A percentile compares a stretch with the other conserved stretches of the same genome.
Conservation (phyloP, 2,329 filamentous ascomycete species). For the Cucurbitaria berberidis region DNA sequence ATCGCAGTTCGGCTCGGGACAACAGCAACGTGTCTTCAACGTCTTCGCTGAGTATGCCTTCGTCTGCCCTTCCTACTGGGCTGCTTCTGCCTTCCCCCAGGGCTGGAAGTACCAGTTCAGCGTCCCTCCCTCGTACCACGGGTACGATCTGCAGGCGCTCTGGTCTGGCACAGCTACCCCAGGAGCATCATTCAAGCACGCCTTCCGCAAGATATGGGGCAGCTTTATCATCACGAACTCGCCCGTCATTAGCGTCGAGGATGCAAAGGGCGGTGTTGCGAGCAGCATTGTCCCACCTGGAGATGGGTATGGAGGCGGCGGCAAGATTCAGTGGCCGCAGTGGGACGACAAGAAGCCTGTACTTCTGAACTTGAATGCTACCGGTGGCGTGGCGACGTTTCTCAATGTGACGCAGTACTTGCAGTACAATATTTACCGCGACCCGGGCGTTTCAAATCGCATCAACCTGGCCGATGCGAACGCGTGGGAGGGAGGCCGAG, state of each 20-base stretch:
- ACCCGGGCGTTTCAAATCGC: constrained; percentile 41
- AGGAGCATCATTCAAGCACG: constrained; percentile 37
- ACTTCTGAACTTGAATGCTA: constrained; percentile 39
- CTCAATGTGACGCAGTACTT: constrained; percentile 29
- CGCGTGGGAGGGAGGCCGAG: constrained; percentile 42
- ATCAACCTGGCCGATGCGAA: constrained; percentile 35
- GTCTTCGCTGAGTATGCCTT: constrained; percentile 56
- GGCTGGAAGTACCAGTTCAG: constrained; percentile 46
- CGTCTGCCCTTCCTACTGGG: constrained; percentile 50
- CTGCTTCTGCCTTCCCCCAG: constrained; percentile 44
- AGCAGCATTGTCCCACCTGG: constrained; percentile 30
- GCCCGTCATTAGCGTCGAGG: constrained; percentile 34
- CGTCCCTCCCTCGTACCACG: constrained; percentile 38
- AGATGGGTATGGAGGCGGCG: constrained; percentile 12
- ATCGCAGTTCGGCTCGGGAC: constrained; percentile 38
- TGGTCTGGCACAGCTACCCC: constrained; percentile 34
- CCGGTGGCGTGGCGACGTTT: constrained; percentile 30
- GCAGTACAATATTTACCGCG: constrained; percentile 36
- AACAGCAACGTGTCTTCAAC: constrained; percentile 49
- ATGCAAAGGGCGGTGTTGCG: constrained; percentile 33
- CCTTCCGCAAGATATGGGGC: constrained; percentile 45
- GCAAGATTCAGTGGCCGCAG: constrained; percentile 35
- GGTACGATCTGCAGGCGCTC: constrained; percentile 40
- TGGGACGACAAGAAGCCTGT: constrained; percentile 26
- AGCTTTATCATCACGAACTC: constrained; percentile 37